phyloP scores from a whole-genome alignment of 148 eudicot species.

The Euryodendron excelsum region DNA sequence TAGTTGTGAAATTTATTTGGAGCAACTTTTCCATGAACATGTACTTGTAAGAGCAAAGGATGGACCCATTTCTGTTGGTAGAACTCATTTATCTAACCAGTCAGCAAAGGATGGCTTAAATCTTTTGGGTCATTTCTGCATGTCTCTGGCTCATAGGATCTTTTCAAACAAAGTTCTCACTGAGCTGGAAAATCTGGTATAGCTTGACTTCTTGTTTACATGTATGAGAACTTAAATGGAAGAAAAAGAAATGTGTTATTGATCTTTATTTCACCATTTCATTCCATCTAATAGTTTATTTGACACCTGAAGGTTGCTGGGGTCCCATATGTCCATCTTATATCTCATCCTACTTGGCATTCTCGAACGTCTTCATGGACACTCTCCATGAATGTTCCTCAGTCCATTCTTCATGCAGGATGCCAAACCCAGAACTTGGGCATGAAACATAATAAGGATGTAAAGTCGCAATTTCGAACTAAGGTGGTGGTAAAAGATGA shows the following conservation, averaged over 20 bases:
- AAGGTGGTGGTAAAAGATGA: slow-evolving; percentile 88
- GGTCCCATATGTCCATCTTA: slow-evolving; percentile 73
- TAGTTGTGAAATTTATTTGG: slow-evolving; percentile 69
- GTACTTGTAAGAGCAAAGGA: slow-evolving; percentile 63
- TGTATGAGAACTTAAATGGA: background rate
- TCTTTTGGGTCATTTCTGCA: slow-evolving; percentile 89
- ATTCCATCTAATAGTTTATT: background rate
- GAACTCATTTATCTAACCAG: slow-evolving; percentile 36
- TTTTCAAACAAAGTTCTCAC: slow-evolving; percentile 69
- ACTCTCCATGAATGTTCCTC: slow-evolving; percentile 60
- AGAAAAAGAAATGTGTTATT: background rate
- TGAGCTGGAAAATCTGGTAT: slow-evolving; percentile 86
- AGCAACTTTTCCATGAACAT: slow-evolving; percentile 76
- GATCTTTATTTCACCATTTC: background rate
- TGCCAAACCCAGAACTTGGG: slow-evolving; percentile 42
- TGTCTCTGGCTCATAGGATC: slow-evolving; percentile 84
- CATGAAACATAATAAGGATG: slow-evolving; percentile 28
- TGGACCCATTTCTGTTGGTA: slow-evolving; percentile 34
- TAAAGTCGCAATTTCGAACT: slow-evolving; percentile 60
- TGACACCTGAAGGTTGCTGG: slow-evolving; percentile 49
- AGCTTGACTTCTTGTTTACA: slow-evolving; percentile 25
- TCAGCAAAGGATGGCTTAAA: slow-evolving; percentile 55
- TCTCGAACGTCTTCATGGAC: slow-evolving; percentile 91
- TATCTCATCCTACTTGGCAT: slow-evolving; percentile 94
- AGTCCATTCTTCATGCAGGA: slow-evolving; percentile 52